Conservation (phyloP, 257 asterid species). For the Verbena officinalis region DNA sequence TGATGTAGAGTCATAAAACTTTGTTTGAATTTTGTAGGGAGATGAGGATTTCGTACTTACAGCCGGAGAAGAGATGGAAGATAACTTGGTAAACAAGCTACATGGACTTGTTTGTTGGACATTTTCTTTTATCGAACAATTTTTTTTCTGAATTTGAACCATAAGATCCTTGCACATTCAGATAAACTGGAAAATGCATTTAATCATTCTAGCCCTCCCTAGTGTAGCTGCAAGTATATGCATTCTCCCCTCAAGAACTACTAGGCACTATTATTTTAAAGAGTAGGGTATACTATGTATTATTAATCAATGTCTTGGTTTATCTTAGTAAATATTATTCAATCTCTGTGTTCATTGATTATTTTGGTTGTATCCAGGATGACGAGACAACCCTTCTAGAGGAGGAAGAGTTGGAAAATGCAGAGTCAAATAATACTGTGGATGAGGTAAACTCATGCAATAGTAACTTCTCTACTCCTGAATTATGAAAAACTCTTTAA, state of each 20-base stretch:
- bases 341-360: constrained; percentile 13
- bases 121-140: constrained; percentile 7
- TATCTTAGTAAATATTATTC: constrained; percentile 10
- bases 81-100: constrained; percentile 49
- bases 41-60: constrained; percentile 84
- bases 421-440: constrained; percentile 47
- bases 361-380: constrained; percentile 58
- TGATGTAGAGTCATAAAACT: constrained; percentile 4
- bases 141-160: constrained; percentile 20
- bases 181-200: constrained; percentile 12
- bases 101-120: constrained; percentile 14
- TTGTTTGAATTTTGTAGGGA: constrained; percentile 54
- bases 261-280: constrained; percentile 6
- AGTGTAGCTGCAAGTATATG: constrained; percentile 1
- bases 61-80: constrained; percentile 64
- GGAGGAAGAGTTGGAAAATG: constrained; percentile 88
- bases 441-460: constrained; percentile 62
- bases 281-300: constrained; percentile 13
- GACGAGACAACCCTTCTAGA: constrained; percentile 90
- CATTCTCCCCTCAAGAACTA: constrained; percentile 11
- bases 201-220: constrained; percentile 2
- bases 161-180: constrained; percentile 9
- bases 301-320: constrained; percentile 15
- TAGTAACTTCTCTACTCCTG: constrained; percentile 20
- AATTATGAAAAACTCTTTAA: constrained; percentile 10